phyloP scores from a whole-genome alignment of 2,329 filamentous ascomycete genomes.

The Elsinoe australis region DNA sequence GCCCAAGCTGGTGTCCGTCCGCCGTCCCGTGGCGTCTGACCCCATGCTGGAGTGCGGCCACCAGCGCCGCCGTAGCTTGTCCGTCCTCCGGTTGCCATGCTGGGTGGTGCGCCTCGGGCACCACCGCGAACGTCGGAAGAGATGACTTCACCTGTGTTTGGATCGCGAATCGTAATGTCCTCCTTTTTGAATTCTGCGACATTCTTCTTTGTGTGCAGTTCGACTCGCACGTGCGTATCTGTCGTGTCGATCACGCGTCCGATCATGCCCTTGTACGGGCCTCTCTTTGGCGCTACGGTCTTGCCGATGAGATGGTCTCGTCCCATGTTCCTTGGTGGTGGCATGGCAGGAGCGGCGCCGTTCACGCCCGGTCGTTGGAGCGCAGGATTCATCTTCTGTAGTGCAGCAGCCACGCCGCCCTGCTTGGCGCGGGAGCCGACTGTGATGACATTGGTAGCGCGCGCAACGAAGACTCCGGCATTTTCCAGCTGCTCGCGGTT shows the following conservation, averaged over 20 bases:
- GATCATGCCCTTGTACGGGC: constrained; percentile 83
- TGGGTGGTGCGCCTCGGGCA: constrained; percentile 35
- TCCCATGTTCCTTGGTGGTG: constrained; percentile 65
- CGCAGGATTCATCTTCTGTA: constrained; percentile 87
- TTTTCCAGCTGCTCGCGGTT: constrained; percentile 80
- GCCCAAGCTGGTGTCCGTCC: constrained; percentile 61
- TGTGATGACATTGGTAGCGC: constrained; percentile 77
- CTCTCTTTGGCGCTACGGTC: constrained; percentile 80
- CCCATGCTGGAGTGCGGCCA: constrained; percentile 32
- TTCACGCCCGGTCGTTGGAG: constrained; percentile 60
- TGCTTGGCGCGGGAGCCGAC: constrained; percentile 88
- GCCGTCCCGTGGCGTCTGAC: constrained; percentile 31
- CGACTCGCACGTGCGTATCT: constrained; percentile 75
- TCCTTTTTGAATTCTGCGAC: constrained; percentile 77
- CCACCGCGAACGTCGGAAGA: constrained; percentile 52
- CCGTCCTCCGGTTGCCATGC: constrained; percentile 24
- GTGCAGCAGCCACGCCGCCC: constrained; percentile 63
- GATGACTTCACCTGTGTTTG: constrained; percentile 67
- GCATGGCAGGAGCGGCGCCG: constrained; percentile 49
- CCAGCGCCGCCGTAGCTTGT: constrained; percentile 32
- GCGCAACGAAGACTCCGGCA: constrained; percentile 79
- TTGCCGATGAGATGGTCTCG: constrained; percentile 82
- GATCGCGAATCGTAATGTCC: constrained; percentile 75
- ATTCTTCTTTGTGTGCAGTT: constrained; percentile 91
- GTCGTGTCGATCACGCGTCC: constrained; percentile 95